Evolutionary conservation across 768 basidiomycete genomes (phyloP).

Genomic region (Boletus tylopilopsis): DNA sequence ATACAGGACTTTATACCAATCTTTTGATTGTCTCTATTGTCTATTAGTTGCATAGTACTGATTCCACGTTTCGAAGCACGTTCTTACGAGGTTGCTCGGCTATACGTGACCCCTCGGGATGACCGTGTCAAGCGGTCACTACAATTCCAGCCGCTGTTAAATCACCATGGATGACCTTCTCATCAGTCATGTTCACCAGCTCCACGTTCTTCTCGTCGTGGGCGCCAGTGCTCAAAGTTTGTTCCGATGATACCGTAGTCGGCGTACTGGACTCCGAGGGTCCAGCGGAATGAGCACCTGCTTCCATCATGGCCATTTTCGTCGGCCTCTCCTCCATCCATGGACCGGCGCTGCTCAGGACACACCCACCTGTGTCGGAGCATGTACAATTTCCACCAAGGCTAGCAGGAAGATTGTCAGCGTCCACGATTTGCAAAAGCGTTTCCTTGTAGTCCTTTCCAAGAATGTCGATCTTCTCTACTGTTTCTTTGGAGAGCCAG

Average conservation of each 20-base stretch:
- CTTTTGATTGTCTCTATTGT: constrained; percentile 46
- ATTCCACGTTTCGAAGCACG: neutral
- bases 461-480: constrained; percentile 61
- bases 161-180: constrained; percentile 9
- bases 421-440: constrained; percentile 58
- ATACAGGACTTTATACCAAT: constrained; percentile 94
- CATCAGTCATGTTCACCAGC: neutral
- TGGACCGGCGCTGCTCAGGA: constrained; percentile 61
- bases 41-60: constrained; percentile 8
- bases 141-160: neutral
- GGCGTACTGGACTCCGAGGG: constrained; percentile 1
- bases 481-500: constrained; percentile 73
- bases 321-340: constrained; percentile 58
- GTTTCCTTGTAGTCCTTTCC: constrained; percentile 55
- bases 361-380: constrained; percentile 51
- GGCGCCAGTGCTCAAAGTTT: constrained; percentile 3
- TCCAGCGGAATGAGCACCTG: neutral
- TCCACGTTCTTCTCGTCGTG: constrained; percentile 1
- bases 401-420: constrained; percentile 54
- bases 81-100: neutral
- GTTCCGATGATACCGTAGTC: neutral
- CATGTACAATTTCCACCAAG: constrained; percentile 71
- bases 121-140: neutral
- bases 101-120: neutral
- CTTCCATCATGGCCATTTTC: constrained; percentile 11